Base-by-base conservation (phyloP, 495 filamentous ascomycete species). In the Lasiosphaeria hispida region DNA sequence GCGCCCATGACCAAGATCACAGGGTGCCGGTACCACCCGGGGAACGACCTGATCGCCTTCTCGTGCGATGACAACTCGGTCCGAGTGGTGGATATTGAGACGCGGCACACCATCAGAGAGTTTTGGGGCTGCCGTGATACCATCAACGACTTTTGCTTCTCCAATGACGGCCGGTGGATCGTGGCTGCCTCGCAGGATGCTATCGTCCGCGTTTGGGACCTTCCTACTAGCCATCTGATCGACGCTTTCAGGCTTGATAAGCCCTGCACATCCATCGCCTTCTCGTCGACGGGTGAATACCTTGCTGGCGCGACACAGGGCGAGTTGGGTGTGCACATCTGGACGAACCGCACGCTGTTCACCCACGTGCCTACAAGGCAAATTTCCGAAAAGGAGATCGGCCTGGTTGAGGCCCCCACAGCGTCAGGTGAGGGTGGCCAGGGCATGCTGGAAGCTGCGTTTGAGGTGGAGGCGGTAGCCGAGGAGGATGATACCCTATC, bases 161-260 rank as follows among this genome's bases (percentile, higher is more conserved):
- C 94, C 11, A 88, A 87, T 60, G 91, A 97, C 70, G 94, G 92
- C 19, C 80, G 92, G 39, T 97, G 94, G 95, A 87, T 99, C 61
- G 80, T 97, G 53, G 90, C 91, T 14, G 88, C 91, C 10, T 91
- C 89, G 5, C 86, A 88, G 70, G 92, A 97, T 72, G 85, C 83
- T 10, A 74, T 88, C 41, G 75, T 99, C 37, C 83, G 94, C 47
- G 83, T 97, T 2, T 99, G 94, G 93, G 94, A 99, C 74, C 75
- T 99, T 23, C 92, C 94, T 10, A 97, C 94, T 0, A 90, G 91
- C 4, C 94, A 97, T 74, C 80, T 97, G 10, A 92, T 97, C 63
- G 94, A 97, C 68, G 87, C 88, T 4, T 87, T 97, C 69, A 83
- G 84, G 47, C 78, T 92, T 6, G 82, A 83, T 23, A 87, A 77